Conservation (phyloP, 2,329 filamentous ascomycete species). For the Colletotrichum spaethianum region DNA sequence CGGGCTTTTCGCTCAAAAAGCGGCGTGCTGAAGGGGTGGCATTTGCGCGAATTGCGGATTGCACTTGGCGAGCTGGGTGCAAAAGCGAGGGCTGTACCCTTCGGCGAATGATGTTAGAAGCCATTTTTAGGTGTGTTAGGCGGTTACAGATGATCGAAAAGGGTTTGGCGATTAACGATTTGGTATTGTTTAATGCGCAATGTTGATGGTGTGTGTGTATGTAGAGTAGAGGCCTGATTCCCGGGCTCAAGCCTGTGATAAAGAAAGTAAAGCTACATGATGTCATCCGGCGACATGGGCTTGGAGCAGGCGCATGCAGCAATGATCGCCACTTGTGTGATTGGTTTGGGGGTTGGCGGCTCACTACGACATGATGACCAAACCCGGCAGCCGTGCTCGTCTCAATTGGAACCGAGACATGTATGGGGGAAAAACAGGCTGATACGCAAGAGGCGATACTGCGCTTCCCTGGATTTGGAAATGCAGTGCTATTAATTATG, state of each 20-base stretch:
- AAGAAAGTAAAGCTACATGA: slow-evolving; percentile 12
- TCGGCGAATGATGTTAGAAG: not conserved
- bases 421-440: not conserved
- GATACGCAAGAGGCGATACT: not conserved
- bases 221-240: no score
- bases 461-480: not conserved
- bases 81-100: not conserved
- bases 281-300: slow-evolving; percentile 25
- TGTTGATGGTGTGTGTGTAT: no score
- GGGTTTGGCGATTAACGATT: not conserved
- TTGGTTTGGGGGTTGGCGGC: not conserved
- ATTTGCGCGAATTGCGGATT: not conserved
- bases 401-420: not conserved
- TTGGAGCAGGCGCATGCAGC: slow-evolving; percentile 3
- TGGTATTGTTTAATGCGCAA: not conserved
- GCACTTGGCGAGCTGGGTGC: not conserved
- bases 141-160: not conserved
- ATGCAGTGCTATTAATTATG: no score
- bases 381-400: slow-evolving; percentile 1
- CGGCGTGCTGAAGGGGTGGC: not conserved
- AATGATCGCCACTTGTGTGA: slow-evolving; percentile 36
- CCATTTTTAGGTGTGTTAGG: slow-evolving; percentile 1
- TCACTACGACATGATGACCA: slow-evolving; percentile 19
- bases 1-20: slow-evolving; percentile 33
- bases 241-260: not conserved